These are phyloP conservation scores for Aspergillus ochraceoroseus DNA, from an alignment of 2,329 filamentous ascomycete genomes.

Conservation along the genomic window DNA sequence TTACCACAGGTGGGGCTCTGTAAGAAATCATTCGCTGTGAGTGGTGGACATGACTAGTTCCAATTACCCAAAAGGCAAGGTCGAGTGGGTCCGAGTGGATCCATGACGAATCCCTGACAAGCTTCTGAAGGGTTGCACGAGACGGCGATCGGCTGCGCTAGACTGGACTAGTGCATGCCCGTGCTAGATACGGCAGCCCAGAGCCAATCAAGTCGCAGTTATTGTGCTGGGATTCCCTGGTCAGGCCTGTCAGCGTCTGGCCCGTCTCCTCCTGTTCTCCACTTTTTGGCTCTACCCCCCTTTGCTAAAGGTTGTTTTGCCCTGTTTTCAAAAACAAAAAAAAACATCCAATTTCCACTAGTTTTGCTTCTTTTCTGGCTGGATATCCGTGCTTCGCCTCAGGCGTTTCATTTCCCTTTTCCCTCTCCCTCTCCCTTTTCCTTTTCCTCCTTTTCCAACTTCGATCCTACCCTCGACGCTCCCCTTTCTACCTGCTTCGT, in stretches of 20 bases:
- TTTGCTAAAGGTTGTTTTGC: no score
- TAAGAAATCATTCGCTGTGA: not conserved
- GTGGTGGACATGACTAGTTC: not conserved
- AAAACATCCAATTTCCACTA: no score
- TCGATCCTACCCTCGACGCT: no score
- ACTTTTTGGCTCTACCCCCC: constrained; percentile 5
- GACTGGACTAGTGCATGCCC: constrained; percentile 16
- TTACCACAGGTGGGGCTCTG: no score
- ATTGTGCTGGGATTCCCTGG: constrained; percentile 6
- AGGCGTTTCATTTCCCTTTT: not conserved
- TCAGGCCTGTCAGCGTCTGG: constrained; percentile 17
- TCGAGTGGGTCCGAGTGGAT: not conserved
- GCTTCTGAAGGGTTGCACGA: constrained; percentile 22
- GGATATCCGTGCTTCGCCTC: not conserved
- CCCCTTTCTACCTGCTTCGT: no score
- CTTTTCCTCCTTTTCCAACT: not conserved
- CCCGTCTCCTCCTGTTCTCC: constrained; percentile 6
- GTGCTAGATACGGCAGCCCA: constrained; percentile 18
- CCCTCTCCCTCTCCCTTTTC: not conserved
- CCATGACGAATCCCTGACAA: constrained; percentile 16
- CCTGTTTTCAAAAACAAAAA: no score
- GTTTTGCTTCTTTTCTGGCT: constrained; percentile 2
- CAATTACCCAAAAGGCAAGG: not conserved
- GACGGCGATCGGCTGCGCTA: constrained; percentile 22
- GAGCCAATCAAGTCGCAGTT: not conserved